These are phyloP conservation scores for Citrus unshiu DNA, from an alignment of 345 rosid species.

Conservation along the genomic window DNA sequence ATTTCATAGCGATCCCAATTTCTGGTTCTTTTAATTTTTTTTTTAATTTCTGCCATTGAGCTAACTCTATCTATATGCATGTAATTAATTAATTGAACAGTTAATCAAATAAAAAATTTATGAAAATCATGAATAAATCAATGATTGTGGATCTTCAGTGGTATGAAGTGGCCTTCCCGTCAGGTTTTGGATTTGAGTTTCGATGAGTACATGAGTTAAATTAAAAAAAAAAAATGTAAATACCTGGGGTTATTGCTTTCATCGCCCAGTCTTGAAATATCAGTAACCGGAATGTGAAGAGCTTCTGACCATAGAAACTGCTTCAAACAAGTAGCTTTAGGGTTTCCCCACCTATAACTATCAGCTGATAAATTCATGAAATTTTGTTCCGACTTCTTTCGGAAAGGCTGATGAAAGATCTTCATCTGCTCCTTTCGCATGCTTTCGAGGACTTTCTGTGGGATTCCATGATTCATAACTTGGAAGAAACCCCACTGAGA, in stretches of 20 bases:
- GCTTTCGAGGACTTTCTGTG: slow-evolving; percentile 31
- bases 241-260: slow-evolving; percentile 43
- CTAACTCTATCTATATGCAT: no score
- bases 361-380: slow-evolving; percentile 32
- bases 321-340: slow-evolving; percentile 47
- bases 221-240: no score
- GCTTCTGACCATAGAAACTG: slow-evolving; percentile 75
- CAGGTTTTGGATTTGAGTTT: no score
- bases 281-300: slow-evolving; percentile 52
- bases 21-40: no score
- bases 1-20: no score
- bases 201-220: no score
- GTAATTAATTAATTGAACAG: background rate
- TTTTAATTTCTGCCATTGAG: no score
- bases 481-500: slow-evolving; percentile 79
- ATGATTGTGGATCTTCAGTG: no score
- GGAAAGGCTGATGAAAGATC: slow-evolving; percentile 51
- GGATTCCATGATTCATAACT: slow-evolving; percentile 61
- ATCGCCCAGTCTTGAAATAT: slow-evolving; percentile 30
- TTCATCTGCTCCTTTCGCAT: slow-evolving; percentile 39
- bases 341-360: slow-evolving; percentile 79
- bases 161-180: no score
- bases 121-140: no score
- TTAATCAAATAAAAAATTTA: background rate
- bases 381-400: slow-evolving; percentile 24